A percentile compares a stretch with the other conserved stretches of the same genome.
Conservation (phyloP, 1,284 basidiomycete genomes). For the Ustilago xerochloae region DNA sequence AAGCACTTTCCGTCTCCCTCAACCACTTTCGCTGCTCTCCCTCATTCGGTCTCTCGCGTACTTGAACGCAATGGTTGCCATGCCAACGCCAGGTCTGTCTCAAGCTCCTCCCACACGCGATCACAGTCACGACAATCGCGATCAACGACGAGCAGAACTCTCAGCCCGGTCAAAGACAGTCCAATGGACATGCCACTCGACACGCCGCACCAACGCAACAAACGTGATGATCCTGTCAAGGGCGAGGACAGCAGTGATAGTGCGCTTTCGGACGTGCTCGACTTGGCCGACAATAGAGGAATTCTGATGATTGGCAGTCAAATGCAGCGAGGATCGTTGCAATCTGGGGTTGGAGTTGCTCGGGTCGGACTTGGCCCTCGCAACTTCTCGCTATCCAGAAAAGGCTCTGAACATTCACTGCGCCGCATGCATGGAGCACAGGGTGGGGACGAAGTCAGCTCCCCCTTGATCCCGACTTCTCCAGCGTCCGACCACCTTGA, state of each 20-base stretch:
- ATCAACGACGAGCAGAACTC: not conserved
- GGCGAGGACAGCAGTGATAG: slow-evolving; percentile 27
- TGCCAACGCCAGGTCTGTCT: not conserved
- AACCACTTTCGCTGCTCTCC: not conserved
- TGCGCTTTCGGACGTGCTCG: slow-evolving; percentile 33
- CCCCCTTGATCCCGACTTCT: not conserved
- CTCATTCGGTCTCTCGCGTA: not conserved
- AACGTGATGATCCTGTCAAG: not conserved
- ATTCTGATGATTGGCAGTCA: slow-evolving; percentile 5
- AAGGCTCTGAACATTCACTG: slow-evolving; percentile 4
- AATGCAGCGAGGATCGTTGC: not conserved
- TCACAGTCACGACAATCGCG: not conserved
- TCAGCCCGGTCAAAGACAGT: slow-evolving; percentile 1
- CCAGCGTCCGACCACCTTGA: slow-evolving; percentile 6
- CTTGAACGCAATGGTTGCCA: not conserved
- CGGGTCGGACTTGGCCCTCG: slow-evolving; percentile 25
- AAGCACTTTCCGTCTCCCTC: slow-evolving; percentile 25
- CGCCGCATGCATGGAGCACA: not conserved
- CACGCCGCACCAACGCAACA: not conserved
- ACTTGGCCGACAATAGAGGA: slow-evolving; percentile 22
- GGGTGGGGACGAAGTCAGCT: no score
- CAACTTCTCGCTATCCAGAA: slow-evolving; percentile 1
- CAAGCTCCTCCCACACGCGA: not conserved
- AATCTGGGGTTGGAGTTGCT: not conserved
- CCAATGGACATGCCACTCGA: not conserved